phyloP scores from a whole-genome alignment of 2,329 filamentous ascomycete genomes.

The Alternaria postmessia region DNA sequence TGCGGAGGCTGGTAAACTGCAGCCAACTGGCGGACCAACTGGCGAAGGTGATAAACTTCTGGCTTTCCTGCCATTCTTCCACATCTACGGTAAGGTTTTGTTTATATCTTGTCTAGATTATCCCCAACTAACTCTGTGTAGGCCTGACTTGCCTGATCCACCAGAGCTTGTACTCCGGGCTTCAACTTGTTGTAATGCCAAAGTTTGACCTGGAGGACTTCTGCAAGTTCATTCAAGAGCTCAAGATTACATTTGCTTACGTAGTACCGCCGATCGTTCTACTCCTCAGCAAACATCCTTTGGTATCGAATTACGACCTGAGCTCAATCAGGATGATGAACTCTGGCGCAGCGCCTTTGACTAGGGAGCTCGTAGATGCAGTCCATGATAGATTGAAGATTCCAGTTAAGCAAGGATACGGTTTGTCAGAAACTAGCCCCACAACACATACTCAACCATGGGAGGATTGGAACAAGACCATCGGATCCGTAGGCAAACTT shows the following conservation, averaged over 20 bases:
- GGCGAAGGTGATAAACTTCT: constrained; percentile 75
- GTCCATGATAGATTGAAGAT: constrained; percentile 78
- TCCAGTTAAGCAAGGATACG: constrained; percentile 91
- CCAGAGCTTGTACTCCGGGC: constrained; percentile 70
- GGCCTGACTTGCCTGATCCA: constrained; percentile 79
- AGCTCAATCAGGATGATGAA: constrained; percentile 82
- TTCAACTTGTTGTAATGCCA: constrained; percentile 74
- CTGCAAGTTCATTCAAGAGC: constrained; percentile 77
- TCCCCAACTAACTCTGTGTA: constrained; percentile 18
- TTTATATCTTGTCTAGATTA: not conserved
- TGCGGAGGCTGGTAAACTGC: constrained; percentile 60
- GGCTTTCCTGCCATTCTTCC: constrained; percentile 87
- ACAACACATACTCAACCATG: constrained; percentile 77
- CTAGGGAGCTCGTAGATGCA: constrained; percentile 77
- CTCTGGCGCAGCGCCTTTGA: constrained; percentile 85
- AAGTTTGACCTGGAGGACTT: constrained; percentile 84
- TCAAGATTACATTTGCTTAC: constrained; percentile 79
- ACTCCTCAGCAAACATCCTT: constrained; percentile 78
- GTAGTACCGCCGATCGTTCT: constrained; percentile 87
- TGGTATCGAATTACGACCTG: constrained; percentile 82
- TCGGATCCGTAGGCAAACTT: constrained; percentile 81
- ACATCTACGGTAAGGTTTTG: constrained; percentile 77
- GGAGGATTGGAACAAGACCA: constrained; percentile 76
- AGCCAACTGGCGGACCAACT: constrained; percentile 65
- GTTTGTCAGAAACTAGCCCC: constrained; percentile 85